Evolutionary conservation across 2,329 filamentous ascomycete species (phyloP), one percentile per base, ranked within the genome.

Genomic region (Phaeosphaeriaceae sp.): DNA sequence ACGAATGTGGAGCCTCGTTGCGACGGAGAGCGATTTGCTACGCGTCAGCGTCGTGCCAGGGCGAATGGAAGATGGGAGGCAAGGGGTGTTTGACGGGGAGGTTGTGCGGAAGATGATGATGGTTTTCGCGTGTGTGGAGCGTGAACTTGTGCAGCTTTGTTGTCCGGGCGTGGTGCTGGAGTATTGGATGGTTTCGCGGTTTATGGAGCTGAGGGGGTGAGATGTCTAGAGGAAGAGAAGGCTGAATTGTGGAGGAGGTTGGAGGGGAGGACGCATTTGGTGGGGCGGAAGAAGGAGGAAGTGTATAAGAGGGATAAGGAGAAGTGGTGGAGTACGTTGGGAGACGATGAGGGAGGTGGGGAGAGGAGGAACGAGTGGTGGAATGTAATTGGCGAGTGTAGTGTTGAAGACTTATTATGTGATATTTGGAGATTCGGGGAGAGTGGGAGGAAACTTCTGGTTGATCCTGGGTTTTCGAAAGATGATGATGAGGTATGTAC

Each of bases 91-190:
- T 1, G n/a, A 36, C 5, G 4, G 5, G 2, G 12, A 42, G 3
- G 32, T 30, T 6, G 21, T 52, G 3, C 35, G 15, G 20, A 52
- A 48, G 20, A 4, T 49, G 1, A 29, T 61, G 2, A 20, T 52
- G 3, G 28, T 58, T 1, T n/a, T 47, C 2, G 15, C 52, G n/a
- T 50, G 46, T 2, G 50, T 56, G 6, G 58, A 61, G 28, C 28
- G 44, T 1, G 48, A 54, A 28, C 8, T 62, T 0, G 23, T 42
- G 1, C 21, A 28, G 1, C 17, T 56, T 11, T 28, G 18, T 9
- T 44, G 46, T 11, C 43, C 48, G 4, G 16, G 46, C 1, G 28
- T 28, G 6, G 17, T 56, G 2, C 28, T 53, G 3, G 35, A 20
- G 8, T 46, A 40, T 18, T 52, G 48, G 43, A 30, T 40, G 2